These are phyloP conservation scores for Zanthoxylum bungeanum DNA, from an alignment of 345 rosid species.

Conservation along the genomic window DNA sequence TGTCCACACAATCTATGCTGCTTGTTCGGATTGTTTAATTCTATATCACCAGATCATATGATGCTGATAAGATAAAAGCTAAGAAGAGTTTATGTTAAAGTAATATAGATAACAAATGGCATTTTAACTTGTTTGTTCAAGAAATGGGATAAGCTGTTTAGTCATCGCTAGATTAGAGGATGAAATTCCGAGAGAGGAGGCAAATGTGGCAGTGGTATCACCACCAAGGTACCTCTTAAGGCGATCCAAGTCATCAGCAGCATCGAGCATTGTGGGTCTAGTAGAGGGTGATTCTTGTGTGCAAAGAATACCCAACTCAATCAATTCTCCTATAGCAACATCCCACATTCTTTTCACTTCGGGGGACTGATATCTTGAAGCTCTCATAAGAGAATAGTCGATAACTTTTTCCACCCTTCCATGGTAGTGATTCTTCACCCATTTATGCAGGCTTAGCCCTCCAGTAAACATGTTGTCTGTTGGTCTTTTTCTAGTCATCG, in stretches of 20 bases:
- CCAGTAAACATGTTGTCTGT: conserved; percentile 44
- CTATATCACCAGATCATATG: neutral
- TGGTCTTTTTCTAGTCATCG: conserved; percentile 53
- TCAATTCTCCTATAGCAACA: conserved; percentile 38
- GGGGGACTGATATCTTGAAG: conserved; percentile 33
- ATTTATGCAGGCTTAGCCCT: conserved; percentile 43
- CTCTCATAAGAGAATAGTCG: conserved; percentile 42
- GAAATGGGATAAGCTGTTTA: conserved; percentile 4
- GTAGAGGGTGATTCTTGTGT: conserved; percentile 50
- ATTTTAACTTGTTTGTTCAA: neutral
- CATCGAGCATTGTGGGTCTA: conserved; percentile 61
- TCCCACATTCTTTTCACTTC: conserved; percentile 54
- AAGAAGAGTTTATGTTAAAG: neutral
- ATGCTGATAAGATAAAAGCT: too few relatives aligned
- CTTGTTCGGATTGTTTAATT: too few relatives aligned
- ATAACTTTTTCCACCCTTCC: conserved; percentile 37
- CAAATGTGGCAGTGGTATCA: conserved; percentile 44
- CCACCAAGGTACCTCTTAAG: conserved; percentile 53
- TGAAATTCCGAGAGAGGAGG: conserved; percentile 52
- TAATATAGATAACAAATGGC: neutral
- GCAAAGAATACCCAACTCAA: conserved; percentile 57
- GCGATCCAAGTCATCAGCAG: conserved; percentile 50
- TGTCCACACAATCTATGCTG: neutral
- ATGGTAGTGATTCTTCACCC: conserved; percentile 43
- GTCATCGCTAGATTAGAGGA: conserved; percentile 40